These are phyloP conservation scores for Phialophora verrucosa DNA, from an alignment of 2,329 filamentous ascomycete genomes.

Conservation along the genomic window DNA sequence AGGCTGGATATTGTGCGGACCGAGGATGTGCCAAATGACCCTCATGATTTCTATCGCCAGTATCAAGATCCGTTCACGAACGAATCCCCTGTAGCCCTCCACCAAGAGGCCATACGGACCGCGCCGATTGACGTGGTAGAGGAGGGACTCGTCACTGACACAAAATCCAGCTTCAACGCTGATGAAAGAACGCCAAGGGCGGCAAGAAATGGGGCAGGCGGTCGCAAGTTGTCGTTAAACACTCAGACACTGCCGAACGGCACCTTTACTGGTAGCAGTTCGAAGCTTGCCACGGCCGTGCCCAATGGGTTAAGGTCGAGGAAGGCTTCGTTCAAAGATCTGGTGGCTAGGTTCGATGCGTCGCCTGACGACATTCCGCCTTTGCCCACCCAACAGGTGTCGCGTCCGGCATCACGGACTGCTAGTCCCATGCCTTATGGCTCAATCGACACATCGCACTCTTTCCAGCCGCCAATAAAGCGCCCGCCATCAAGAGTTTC, in stretches of 20 bases:
- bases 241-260: slow-evolving; percentile 27
- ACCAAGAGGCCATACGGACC: slow-evolving; percentile 37
- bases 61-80: slow-evolving; percentile 47
- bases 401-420: slow-evolving; percentile 46
- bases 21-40: slow-evolving; percentile 49
- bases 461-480: slow-evolving; percentile 21
- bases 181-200: slow-evolving; percentile 19
- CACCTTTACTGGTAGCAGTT: slow-evolving; percentile 13
- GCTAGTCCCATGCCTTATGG: slow-evolving; percentile 43
- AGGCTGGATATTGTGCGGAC: slow-evolving; percentile 25
- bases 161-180: slow-evolving; percentile 34
- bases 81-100: slow-evolving; percentile 41
- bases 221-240: slow-evolving; percentile 27
- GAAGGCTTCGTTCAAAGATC: slow-evolving; percentile 77
- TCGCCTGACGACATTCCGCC: slow-evolving; percentile 56
- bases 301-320: slow-evolving; percentile 39
- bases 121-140: slow-evolving; percentile 22
- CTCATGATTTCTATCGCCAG: slow-evolving; percentile 59
- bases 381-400: slow-evolving; percentile 45
- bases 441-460: slow-evolving; percentile 19
- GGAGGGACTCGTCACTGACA: slow-evolving; percentile 6
- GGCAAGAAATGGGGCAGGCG: slow-evolving; percentile 11
- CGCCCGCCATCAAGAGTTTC: slow-evolving; percentile 8
- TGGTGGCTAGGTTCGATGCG: slow-evolving; percentile 76
- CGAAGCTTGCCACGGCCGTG: slow-evolving; percentile 20